These are phyloP conservation scores for Drechmeria coniospora DNA, from an alignment of 2,329 filamentous ascomycete genomes.

Conservation along the genomic window DNA sequence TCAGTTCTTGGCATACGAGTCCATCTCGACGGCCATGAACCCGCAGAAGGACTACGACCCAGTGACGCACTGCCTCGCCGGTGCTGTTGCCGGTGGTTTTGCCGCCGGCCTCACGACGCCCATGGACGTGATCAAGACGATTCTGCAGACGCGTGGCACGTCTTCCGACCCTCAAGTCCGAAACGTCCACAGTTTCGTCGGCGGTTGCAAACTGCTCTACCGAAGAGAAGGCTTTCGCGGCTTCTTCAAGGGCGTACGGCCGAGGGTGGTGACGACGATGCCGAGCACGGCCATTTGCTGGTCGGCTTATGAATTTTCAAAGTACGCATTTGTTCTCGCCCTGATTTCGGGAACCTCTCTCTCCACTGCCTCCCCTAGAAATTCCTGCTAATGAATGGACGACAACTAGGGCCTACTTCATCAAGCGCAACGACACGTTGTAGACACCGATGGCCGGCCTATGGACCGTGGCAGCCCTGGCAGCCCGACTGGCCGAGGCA, in stretches of 20 bases:
- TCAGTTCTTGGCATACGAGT: slow-evolving; percentile 96
- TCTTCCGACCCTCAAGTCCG: slow-evolving; percentile 68
- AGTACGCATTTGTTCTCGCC: too few species aligned
- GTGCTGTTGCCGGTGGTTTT: slow-evolving; percentile 82
- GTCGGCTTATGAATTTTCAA: slow-evolving; percentile 59
- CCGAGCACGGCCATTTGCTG: slow-evolving; percentile 99
- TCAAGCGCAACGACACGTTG: slow-evolving; percentile 32
- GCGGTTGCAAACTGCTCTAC: slow-evolving; percentile 69
- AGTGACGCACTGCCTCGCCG: slow-evolving; percentile 81
- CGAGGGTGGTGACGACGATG: slow-evolving; percentile 89
- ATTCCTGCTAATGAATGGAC: too few species aligned
- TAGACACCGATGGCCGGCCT: slow-evolving; percentile 9
- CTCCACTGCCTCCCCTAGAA: too few species aligned
- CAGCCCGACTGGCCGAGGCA: too few species aligned
- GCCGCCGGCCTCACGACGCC: slow-evolving; percentile 90
- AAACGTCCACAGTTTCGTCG: slow-evolving; percentile 66
- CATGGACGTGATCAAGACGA: slow-evolving; percentile 95
- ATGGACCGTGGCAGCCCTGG: too few species aligned
- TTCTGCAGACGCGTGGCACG: slow-evolving; percentile 83
- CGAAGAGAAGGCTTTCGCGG: slow-evolving; percentile 69
- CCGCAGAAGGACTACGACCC: slow-evolving; percentile 77
- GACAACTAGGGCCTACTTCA: slow-evolving; percentile 51
- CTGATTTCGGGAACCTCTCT: too few species aligned
- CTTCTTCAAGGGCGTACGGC: slow-evolving; percentile 87
- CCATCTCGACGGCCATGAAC: slow-evolving; percentile 87